Percentiles rank a stretch among this genome's conserved stretches.
Evolutionary conservation across 1,139 yeast species (phyloP).

Genomic region (Saccharomyces hybrid): DNA sequence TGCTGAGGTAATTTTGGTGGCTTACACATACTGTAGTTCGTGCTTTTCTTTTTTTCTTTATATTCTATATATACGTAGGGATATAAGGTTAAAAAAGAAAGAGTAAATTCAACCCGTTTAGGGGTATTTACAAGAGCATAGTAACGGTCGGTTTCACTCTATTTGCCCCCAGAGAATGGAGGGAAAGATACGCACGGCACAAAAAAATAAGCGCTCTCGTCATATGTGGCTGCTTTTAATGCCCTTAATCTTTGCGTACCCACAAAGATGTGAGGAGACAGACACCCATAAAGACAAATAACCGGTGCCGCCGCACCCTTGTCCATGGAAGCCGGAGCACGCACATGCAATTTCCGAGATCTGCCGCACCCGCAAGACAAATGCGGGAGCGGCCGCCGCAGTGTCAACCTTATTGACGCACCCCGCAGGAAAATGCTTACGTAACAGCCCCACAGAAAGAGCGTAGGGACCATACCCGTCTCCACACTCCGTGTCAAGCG

Average conservation of each 20-base stretch:
- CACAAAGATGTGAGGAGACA: neutral
- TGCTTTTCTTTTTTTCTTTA: too few relatives aligned
- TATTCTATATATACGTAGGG: too few relatives aligned
- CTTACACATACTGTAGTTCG: too few relatives aligned
- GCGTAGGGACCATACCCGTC: neutral
- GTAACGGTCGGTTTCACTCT: too few relatives aligned
- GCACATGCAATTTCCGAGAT: neutral
- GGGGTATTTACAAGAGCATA: too few relatives aligned
- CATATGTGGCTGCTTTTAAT: neutral
- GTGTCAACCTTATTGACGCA: neutral
- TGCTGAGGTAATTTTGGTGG: too few relatives aligned
- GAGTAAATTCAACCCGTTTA: too few relatives aligned
- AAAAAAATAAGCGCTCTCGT: too few relatives aligned
- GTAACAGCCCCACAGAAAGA: neutral
- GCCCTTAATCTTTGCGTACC: neutral
- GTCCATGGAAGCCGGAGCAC: neutral
- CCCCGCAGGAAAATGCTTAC: neutral
- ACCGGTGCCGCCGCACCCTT: neutral
- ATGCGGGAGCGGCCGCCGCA: neutral
- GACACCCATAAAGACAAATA: neutral
- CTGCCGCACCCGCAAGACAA: neutral
- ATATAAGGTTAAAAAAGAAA: too few relatives aligned
- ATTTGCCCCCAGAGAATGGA: too few relatives aligned
- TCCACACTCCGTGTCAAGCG: neutral
- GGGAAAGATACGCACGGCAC: too few relatives aligned